Evolutionary conservation across 2,329 filamentous ascomycete species (phyloP).

Genomic region (Nothophaeocryptopus gaeumannii): DNA sequence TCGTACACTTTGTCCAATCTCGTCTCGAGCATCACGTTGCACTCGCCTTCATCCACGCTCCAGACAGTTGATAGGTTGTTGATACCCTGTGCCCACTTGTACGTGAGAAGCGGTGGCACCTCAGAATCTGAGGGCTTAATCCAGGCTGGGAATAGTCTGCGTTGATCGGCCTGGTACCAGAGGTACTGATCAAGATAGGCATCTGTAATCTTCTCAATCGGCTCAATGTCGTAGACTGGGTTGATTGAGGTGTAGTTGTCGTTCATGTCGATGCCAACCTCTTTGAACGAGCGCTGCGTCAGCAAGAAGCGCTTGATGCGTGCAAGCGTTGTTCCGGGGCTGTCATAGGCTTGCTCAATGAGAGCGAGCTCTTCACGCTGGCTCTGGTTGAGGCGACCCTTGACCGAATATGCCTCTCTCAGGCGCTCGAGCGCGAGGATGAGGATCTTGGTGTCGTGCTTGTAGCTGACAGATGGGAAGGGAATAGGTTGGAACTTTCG

Average conservation of each 20-base stretch:
- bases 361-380: constrained; percentile 94
- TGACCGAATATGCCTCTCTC: constrained; percentile 94
- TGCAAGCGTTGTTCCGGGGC: constrained; percentile 90
- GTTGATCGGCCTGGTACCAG: constrained; percentile 98
- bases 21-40: constrained; percentile 98
- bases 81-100: constrained; percentile 99
- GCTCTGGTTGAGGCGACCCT: constrained; percentile 93
- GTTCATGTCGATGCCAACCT: constrained; percentile 99
- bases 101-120: constrained; percentile 87
- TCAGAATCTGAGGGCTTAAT: constrained; percentile 99
- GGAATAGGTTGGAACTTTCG: constrained; percentile 98
- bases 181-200: constrained; percentile 97
- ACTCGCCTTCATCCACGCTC: constrained; percentile 90
- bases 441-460: constrained; percentile 98
- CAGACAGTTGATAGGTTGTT: constrained; percentile 96
- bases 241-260: constrained; percentile 99
- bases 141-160: constrained; percentile 95
- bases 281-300: constrained; percentile 97
- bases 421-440: constrained; percentile 91
- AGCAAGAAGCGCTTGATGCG: constrained; percentile 96
- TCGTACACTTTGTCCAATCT: constrained; percentile 99
- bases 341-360: constrained; percentile 98
- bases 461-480: constrained; percentile 98
- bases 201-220: constrained; percentile 98
- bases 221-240: constrained; percentile 97